Base-by-base conservation (phyloP, 2,329 filamentous ascomycete species). In the Hysterium pulicare region DNA sequence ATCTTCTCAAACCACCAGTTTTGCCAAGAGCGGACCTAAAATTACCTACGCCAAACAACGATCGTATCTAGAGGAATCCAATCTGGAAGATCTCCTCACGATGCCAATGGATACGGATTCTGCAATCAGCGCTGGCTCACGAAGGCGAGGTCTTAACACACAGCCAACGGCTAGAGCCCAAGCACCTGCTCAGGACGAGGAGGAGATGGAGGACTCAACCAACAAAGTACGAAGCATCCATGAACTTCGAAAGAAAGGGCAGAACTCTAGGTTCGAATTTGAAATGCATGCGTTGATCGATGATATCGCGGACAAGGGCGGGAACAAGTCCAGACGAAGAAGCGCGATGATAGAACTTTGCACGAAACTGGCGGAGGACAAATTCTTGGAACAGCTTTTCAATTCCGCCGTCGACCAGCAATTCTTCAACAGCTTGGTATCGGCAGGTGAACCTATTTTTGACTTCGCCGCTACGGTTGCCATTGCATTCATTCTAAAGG, bases 351-450 rank as follows among this genome's bases (percentile, higher is more conserved):
- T 79, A 30, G 77, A 82, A 40, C 62, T 83, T n/a, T 73, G 74
- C 39, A 63, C 61, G 20, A 80, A 77, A 50, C 64, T 82, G 43
- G 51, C 68, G 3, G 73, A 83, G 38, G 82, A 82, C 54, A 72
- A 72, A 1, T 90, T 87, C 53, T 71, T 80, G 21, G 73, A 75
- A 15, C 83, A 86, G 47, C 90, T 95, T 54, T 76, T 86, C 16
- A 83, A 90, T 47, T 83, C 88, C 51, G 81, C 82, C 5, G 80
- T 86, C 42, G 86, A 88, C 47, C 77, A 82, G 41, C 78, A 78
- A 22, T 72, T 96, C 13, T 78, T 89, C 40, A 73, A 78, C 33
- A 77, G 79, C 32, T 71, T 86, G 8, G 75, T 73, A 1, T 71
- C 48, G 37, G 51, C 50, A 28, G 64, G 52, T 44, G 76, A 71